These are phyloP conservation scores for Hanseniaspora vineae DNA, from an alignment of 805 yeast species.

Conservation along the genomic window DNA sequence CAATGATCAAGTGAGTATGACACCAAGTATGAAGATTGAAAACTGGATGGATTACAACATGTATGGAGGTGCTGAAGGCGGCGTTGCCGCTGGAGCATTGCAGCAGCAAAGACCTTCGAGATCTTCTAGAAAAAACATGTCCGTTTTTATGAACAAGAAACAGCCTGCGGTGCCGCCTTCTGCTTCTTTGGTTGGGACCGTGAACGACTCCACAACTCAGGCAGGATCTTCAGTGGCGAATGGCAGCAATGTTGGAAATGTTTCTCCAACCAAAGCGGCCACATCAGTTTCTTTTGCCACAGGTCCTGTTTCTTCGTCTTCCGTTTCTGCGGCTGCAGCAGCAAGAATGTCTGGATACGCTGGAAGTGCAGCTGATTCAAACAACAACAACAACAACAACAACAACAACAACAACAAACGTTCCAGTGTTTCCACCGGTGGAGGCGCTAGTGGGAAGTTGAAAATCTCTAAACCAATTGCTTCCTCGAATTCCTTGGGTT, in stretches of 20 bases:
- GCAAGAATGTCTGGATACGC: too few species aligned
- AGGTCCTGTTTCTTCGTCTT: too few species aligned
- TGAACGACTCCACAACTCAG: constrained; percentile 7
- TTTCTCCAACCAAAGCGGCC: too few species aligned
- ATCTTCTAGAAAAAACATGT: constrained; percentile 7
- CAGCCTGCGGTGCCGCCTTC: not conserved
- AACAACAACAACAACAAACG: too few species aligned
- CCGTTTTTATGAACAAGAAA: constrained; percentile 2
- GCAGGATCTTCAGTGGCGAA: constrained; percentile 1
- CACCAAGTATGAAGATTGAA: constrained; percentile 19
- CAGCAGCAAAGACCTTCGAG: not conserved
- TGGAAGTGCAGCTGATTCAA: too few species aligned
- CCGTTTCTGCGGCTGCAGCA: too few species aligned
- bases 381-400: too few species aligned
- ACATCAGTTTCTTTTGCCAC: too few species aligned
- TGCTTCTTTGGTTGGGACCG: constrained; percentile 12
- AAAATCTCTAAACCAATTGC: constrained; percentile 58
- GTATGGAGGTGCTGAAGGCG: constrained; percentile 10
- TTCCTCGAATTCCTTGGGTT: constrained; percentile 59
- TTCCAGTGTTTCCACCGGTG: constrained; percentile 7
- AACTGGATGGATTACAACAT: constrained; percentile 23
- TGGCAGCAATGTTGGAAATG: too few species aligned
- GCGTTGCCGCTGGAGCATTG: constrained; percentile 3
- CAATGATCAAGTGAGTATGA: constrained; percentile 11
- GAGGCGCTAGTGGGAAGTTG: constrained; percentile 24